Percentiles rank a stretch among this genome's conserved stretches.
phyloP scores from a whole-genome alignment of 768 basidiomycete species.

The Arthromyces matolae region DNA sequence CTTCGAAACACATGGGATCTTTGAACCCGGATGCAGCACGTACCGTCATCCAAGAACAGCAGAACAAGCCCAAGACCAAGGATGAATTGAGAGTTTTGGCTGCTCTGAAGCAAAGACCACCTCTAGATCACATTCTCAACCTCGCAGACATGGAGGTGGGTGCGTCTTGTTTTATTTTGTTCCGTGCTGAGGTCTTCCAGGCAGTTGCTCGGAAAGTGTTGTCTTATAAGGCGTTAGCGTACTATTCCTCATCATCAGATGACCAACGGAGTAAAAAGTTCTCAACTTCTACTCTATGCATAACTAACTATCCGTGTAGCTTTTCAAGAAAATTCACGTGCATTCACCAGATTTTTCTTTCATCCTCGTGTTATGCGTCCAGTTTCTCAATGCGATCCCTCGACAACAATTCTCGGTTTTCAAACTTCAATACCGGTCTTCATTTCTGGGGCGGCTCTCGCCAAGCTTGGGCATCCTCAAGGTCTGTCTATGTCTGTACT shows the following conservation, averaged over 20 bases:
- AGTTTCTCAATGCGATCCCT: constrained; percentile 61
- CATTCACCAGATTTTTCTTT: constrained; percentile 87
- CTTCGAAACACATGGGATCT: constrained; percentile 68
- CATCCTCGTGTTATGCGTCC: constrained; percentile 74
- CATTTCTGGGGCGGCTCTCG: constrained; percentile 78
- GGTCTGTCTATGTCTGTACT: constrained; percentile 29
- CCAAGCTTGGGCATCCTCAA: constrained; percentile 84
- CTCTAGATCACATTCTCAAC: constrained; percentile 66
- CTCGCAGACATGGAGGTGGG: constrained; percentile 80
- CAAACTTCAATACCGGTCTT: constrained; percentile 75
- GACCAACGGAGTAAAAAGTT: constrained; percentile 79
- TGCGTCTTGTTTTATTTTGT: constrained; percentile 4
- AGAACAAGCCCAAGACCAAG: constrained; percentile 51
- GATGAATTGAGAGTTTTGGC: constrained; percentile 68
- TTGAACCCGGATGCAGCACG: constrained; percentile 47
- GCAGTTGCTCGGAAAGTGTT: constrained; percentile 69
- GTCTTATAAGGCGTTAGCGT: constrained; percentile 71
- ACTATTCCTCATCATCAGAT: constrained; percentile 85
- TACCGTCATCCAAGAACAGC: constrained; percentile 31
- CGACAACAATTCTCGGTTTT: constrained; percentile 71
- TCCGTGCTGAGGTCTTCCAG: constrained; percentile 31
- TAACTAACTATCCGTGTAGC: constrained; percentile 37
- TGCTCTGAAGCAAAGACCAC: constrained; percentile 58
- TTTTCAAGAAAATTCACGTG: constrained; percentile 64
- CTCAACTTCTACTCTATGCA: constrained; percentile 8